Conservation (phyloP, 176 grass and related monocot species). For the Olyra latifolia region DNA sequence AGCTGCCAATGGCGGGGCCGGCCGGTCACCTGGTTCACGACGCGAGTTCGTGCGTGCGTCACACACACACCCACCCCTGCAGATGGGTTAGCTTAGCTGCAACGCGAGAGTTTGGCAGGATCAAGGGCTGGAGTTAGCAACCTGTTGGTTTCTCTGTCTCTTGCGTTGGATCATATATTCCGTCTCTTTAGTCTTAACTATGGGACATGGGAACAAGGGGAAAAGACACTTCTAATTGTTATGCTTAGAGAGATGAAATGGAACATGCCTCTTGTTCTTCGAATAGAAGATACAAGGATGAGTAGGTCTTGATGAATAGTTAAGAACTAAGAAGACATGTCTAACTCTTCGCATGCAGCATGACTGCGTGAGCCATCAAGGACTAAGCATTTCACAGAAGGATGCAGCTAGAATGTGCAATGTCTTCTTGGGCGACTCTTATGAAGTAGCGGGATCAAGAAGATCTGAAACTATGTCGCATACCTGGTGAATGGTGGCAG, state of each 20-base stretch:
- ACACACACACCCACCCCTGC: neutral
- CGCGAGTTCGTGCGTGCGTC: neutral
- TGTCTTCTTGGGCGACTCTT: neutral
- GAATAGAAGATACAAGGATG: neutral
- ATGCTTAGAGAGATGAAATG: neutral
- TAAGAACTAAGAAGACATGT: too few relatives aligned
- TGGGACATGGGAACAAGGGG: neutral
- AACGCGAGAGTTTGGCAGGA: slow-evolving; percentile 8
- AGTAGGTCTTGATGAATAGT: too few relatives aligned
- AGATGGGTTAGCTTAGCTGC: neutral
- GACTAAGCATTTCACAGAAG: neutral
- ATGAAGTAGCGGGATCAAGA: neutral
- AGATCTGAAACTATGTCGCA: neutral
- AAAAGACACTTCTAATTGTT: neutral
- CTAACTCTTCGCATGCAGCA: neutral
- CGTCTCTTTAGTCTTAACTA: neutral
- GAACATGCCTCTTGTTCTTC: neutral
- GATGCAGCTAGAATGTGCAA: neutral
- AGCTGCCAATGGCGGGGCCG: neutral
- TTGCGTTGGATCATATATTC: neutral
- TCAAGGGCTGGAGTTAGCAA: neutral
- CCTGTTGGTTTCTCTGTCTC: slow-evolving; percentile 1
- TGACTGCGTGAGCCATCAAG: neutral
- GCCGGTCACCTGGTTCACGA: neutral
- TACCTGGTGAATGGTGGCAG: neutral